These are phyloP conservation scores for Closterium sp. DNA, from an alignment of 139 green algal genomes.

Conservation along the genomic window DNA sequence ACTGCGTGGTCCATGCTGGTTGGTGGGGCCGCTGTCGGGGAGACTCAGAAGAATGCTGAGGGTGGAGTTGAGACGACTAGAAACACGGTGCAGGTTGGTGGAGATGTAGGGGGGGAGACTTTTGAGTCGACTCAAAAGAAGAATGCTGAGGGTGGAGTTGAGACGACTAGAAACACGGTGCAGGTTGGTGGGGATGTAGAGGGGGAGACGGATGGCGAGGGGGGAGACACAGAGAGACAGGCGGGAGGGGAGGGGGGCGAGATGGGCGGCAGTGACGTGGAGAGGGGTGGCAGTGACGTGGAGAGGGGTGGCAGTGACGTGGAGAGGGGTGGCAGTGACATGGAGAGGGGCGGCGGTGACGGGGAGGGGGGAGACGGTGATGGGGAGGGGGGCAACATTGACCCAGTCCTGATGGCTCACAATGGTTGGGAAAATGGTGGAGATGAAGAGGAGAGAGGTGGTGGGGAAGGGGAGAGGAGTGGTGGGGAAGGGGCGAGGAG, in stretches of 20 bases:
- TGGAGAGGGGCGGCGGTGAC: not conserved
- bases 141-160: no score
- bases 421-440: not conserved
- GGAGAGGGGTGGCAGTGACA: not conserved
- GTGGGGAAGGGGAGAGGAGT: not conserved
- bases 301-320: not conserved
- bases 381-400: not conserved
- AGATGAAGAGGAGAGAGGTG: not conserved
- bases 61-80: no score
- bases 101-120: not conserved
- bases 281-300: not conserved
- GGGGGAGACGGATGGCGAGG: not conserved
- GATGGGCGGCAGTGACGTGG: not conserved
- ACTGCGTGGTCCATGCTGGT: not conserved
- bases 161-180: no score
- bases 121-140: no score
- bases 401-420: not conserved
- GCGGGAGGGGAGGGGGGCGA: not conserved
- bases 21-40: not conserved
- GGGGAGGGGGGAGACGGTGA: not conserved
- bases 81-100: not conserved
- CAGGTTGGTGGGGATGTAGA: no score
- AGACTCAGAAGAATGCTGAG: not conserved
- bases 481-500: no score
- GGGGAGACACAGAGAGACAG: not conserved